These are phyloP conservation scores for Aspergillus japonicus DNA, from an alignment of 2,329 filamentous ascomycete genomes.

Conservation along the genomic window DNA sequence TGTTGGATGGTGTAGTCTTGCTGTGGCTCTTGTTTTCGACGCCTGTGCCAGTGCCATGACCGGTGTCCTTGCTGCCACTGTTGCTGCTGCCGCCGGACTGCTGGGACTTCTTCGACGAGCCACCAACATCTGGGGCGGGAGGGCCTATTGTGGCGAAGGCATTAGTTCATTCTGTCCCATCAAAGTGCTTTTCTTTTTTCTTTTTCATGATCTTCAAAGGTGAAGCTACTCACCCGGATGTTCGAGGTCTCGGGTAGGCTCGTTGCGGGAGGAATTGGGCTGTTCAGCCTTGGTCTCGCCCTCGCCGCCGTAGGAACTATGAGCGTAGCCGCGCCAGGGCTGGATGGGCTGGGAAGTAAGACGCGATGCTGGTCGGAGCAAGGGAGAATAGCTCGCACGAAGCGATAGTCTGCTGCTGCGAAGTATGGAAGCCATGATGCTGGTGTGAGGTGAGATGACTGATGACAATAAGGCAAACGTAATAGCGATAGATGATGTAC, in stretches of 20 bases:
- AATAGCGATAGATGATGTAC: neutral
- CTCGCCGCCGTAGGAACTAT: conserved; percentile 23
- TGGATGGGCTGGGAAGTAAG: neutral
- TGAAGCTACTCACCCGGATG: conserved; percentile 22
- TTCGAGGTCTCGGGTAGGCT: conserved; percentile 22
- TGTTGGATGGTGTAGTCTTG: conserved; percentile 32
- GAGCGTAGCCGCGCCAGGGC: conserved; percentile 16
- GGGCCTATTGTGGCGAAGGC: conserved; percentile 15
- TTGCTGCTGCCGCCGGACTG: conserved; percentile 9
- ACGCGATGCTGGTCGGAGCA: neutral
- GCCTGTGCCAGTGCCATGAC: neutral
- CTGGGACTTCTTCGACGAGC: neutral
- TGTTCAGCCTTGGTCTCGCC: conserved; percentile 13
- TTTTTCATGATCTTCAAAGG: neutral
- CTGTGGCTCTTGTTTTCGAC: conserved; percentile 8
- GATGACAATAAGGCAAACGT: too few relatives aligned
- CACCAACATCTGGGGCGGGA: conserved; percentile 18
- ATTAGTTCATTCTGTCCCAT: neutral
- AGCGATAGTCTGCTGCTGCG: conserved; percentile 1
- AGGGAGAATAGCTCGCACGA: conserved; percentile 2
- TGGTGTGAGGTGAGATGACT: neutral
- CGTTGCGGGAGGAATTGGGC: conserved; percentile 9
- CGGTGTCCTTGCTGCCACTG: neutral
- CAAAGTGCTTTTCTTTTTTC: neutral
- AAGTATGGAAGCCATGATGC: conserved; percentile 7